Conservation (phyloP, 83 land plant species). For the Isoetes engelmannii region DNA sequence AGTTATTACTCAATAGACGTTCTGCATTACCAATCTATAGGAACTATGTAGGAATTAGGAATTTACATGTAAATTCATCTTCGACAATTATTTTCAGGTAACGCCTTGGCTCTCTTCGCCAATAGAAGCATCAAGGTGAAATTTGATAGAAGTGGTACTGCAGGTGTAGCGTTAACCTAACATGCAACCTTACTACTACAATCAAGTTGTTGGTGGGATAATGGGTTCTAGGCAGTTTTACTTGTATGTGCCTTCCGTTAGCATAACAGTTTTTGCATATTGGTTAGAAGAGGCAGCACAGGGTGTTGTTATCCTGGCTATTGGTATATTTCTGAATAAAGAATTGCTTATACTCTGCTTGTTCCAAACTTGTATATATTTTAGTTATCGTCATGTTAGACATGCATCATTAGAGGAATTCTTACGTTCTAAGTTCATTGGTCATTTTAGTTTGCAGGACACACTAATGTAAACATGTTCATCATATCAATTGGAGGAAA, state of each 20-base stretch:
- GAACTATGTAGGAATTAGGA: no score
- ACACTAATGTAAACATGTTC: constrained; percentile 54
- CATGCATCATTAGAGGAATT: no score
- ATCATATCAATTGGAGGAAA: constrained; percentile 44
- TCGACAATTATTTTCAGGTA: constrained; percentile 73
- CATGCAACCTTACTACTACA: constrained; percentile 46
- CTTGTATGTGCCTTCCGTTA: constrained; percentile 49
- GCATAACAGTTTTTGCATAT: constrained; percentile 54
- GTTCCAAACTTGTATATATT: constrained; percentile 54
- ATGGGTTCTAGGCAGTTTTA: constrained; percentile 68
- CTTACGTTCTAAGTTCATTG: neutral
- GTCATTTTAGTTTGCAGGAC: constrained; percentile 30
- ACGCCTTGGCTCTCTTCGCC: constrained; percentile 19
- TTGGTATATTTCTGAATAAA: constrained; percentile 52
- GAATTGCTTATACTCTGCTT: constrained; percentile 46
- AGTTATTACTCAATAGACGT: constrained; percentile 70
- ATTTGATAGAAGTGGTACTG: neutral
- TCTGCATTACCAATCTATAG: constrained; percentile 36
- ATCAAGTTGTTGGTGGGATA: constrained; percentile 63
- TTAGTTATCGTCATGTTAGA: neutral
- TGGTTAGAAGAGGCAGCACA: constrained; percentile 56
- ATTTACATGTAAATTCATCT: constrained; percentile 35
- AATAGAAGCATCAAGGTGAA: neutral
- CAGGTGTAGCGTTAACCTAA: constrained; percentile 46
- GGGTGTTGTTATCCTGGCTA: constrained; percentile 64